Conservation (phyloP, 345 rosid genomes). For the Pistacia vera region DNA sequence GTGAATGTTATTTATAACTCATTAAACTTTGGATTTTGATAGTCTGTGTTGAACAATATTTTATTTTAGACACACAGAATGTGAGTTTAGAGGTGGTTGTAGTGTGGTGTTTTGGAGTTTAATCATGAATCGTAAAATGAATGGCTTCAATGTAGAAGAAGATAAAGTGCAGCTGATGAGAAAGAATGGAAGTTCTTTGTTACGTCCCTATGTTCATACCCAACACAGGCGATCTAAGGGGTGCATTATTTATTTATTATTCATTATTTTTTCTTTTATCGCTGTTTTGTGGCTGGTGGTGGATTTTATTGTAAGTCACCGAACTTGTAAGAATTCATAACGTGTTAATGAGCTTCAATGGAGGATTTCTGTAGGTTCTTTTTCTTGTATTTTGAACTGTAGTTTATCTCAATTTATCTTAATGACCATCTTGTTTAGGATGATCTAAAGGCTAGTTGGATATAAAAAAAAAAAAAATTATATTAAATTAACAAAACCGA, state of each 20-base stretch:
- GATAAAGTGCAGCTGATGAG: conserved; percentile 26
- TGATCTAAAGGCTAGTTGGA: not conserved
- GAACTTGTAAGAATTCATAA: not conserved
- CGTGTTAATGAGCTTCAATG: not conserved
- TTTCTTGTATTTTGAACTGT: no score
- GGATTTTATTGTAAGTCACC: not conserved
- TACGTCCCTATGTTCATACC: conserved; percentile 24
- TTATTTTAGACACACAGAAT: conserved; percentile 14
- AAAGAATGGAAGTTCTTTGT: conserved; percentile 37
- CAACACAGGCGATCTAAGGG: conserved; percentile 87
- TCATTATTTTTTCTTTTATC: no score
- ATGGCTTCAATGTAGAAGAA: conserved; percentile 32
- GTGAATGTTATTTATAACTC: not conserved
- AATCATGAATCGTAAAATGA: conserved; percentile 40
- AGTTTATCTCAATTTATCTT: no score
- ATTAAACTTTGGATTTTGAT: conserved; percentile 10
- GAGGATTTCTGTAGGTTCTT: not conserved
- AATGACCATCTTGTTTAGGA: not conserved
- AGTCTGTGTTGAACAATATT: not conserved
- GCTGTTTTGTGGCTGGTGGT: not conserved
- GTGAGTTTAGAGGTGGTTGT: conserved; percentile 25
- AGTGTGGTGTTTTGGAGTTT: conserved; percentile 13
- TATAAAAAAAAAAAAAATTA: not conserved
- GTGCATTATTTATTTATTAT: conserved; percentile 35
- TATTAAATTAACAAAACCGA: not conserved